These are phyloP conservation scores for Sphagnum magellanicum DNA, from an alignment of 228 moss, liverwort and hornwort species.

Conservation along the genomic window DNA sequence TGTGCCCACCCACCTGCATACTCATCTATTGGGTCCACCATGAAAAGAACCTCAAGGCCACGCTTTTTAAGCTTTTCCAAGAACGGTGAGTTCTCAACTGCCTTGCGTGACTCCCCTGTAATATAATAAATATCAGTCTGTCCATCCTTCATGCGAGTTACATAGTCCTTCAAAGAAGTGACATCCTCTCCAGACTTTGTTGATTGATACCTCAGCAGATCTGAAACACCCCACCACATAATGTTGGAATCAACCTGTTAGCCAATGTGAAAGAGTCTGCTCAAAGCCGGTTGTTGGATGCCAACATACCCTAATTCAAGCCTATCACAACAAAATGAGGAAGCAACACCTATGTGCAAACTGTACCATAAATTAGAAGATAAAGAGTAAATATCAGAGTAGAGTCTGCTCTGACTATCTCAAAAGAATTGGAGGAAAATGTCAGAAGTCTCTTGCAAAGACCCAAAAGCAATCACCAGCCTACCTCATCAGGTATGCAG, in stretches of 20 bases:
- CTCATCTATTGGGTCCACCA: slow-evolving; percentile 77
- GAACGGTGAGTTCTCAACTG: slow-evolving; percentile 75
- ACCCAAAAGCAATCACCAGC: too few species aligned
- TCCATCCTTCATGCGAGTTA: slow-evolving; percentile 70
- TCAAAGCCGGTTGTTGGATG: too few species aligned
- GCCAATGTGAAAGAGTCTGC: too few species aligned
- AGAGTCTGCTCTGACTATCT: too few species aligned
- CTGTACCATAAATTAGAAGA: too few species aligned
- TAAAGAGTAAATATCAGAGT: too few species aligned
- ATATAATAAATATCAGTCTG: slow-evolving; percentile 71
- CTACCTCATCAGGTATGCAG: too few species aligned
- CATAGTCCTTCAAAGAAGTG: slow-evolving; percentile 73
- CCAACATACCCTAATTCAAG: too few species aligned
- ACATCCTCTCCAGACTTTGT: slow-evolving; percentile 64
- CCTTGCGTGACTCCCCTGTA: slow-evolving; percentile 68
- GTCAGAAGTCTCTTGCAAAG: too few species aligned
- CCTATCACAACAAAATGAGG: too few species aligned
- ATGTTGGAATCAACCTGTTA: neutral
- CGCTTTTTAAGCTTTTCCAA: slow-evolving; percentile 66
- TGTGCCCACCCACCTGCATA: slow-evolving; percentile 19
- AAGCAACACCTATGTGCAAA: too few species aligned
- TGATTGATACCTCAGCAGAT: slow-evolving; percentile 56
- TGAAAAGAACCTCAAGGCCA: slow-evolving; percentile 62
- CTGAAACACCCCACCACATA: neutral
- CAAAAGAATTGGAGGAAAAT: too few species aligned